Conservation (phyloP, 345 rosid species). For the Linum tenue region DNA sequence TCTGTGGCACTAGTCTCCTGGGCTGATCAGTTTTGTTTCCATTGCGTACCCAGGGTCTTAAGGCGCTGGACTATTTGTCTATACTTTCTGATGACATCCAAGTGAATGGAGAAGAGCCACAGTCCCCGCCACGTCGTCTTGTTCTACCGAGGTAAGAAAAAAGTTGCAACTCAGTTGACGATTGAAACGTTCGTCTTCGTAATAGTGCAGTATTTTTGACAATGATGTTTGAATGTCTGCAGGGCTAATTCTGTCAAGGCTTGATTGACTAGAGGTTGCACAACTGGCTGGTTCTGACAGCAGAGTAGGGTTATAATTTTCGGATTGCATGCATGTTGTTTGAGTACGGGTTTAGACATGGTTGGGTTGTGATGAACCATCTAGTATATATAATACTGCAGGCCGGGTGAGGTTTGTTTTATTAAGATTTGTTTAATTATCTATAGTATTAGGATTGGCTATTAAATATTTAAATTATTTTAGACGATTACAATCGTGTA, state of each 20-base stretch:
- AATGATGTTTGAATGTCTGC: slow-evolving; percentile 5
- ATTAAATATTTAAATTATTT: not conserved
- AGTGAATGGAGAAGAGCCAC: slow-evolving; percentile 14
- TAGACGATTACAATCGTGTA: no score
- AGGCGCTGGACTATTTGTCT: slow-evolving; percentile 29
- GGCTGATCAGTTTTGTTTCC: not conserved
- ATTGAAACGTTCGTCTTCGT: slow-evolving; percentile 12
- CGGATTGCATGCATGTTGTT: not conserved
- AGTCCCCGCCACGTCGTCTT: slow-evolving; percentile 2
- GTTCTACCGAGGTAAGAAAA: not conserved
- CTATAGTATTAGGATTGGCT: slow-evolving; percentile 24
- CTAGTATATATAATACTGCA: no score
- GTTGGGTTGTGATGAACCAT: no score
- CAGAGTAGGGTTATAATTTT: not conserved
- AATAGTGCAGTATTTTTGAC: not conserved
- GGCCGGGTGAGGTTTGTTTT: no score
- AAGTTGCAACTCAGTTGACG: slow-evolving; percentile 26
- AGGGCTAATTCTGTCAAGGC: slow-evolving; percentile 27
- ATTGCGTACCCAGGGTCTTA: slow-evolving; percentile 41
- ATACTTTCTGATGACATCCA: slow-evolving; percentile 14
- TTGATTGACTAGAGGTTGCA: slow-evolving; percentile 16
- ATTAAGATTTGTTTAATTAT: no score
- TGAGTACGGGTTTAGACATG: no score
- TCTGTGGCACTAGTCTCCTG: not conserved
- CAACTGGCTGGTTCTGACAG: slow-evolving; percentile 12